Conservation (phyloP, 2,329 filamentous ascomycete genomes). For the Fusarium torreyae region DNA sequence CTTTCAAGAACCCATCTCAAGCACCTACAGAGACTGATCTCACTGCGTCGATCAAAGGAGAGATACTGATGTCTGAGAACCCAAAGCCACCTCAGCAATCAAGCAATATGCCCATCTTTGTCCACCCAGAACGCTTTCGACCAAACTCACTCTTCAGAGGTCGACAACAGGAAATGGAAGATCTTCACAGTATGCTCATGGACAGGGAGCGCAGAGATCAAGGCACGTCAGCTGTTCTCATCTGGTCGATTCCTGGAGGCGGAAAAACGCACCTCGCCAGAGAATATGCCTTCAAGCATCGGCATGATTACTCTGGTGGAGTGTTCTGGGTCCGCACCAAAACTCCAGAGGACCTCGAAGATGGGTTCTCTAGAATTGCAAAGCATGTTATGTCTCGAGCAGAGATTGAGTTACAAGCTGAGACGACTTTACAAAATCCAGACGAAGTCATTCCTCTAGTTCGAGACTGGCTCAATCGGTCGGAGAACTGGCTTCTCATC, state of each 20-base stretch:
- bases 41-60: constrained; percentile 5
- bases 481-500: constrained; percentile 47
- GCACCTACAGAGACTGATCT: constrained; percentile 7
- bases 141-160: constrained; percentile 46
- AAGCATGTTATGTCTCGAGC: constrained; percentile 34
- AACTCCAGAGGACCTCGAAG: constrained; percentile 46
- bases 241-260: constrained; percentile 46
- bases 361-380: constrained; percentile 46
- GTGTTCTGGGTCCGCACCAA: constrained; percentile 48
- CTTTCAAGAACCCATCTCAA: constrained; percentile 39
- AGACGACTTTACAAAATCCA: constrained; percentile 36
- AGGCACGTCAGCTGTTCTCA: constrained; percentile 45
- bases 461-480: constrained; percentile 41
- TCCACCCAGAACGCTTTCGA: constrained; percentile 47
- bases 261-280: constrained; percentile 46
- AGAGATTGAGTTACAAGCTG: constrained; percentile 31
- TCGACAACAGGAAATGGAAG: constrained; percentile 29
- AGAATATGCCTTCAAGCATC: constrained; percentile 46
- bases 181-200: constrained; percentile 46
- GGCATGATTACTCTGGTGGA: constrained; percentile 42
- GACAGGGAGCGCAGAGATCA: constrained; percentile 33
- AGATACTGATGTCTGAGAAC: constrained; percentile 10
- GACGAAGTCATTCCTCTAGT: constrained; percentile 37
- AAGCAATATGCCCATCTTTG: constrained; percentile 34
- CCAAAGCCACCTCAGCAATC: constrained; percentile 4